Conservation (phyloP, 2,329 filamentous ascomycete genomes). For the Paraphaeosphaeria minitans region DNA sequence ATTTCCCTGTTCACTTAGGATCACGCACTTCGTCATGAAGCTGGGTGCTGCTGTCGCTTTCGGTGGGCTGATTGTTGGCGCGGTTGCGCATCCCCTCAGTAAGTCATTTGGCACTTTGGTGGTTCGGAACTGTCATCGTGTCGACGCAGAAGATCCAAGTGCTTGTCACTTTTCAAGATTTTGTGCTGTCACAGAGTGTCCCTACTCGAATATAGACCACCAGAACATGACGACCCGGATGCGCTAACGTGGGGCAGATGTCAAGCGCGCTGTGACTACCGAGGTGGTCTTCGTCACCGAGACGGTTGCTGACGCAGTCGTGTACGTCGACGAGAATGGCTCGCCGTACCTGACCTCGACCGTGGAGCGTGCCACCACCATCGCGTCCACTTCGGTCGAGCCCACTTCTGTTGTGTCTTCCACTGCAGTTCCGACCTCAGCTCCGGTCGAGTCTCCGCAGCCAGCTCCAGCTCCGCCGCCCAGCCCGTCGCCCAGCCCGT, state of each 20-base stretch:
- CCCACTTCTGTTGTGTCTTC: slow-evolving; percentile 15
- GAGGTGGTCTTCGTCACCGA: slow-evolving; percentile 40
- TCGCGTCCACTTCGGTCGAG: slow-evolving; percentile 18
- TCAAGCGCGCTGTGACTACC: slow-evolving; percentile 40
- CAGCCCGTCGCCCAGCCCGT: slow-evolving; percentile 7
- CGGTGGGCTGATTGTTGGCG: slow-evolving; percentile 49
- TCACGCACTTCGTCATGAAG: slow-evolving; percentile 51
- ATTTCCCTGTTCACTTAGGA: slow-evolving; percentile 16
- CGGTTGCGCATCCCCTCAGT: slow-evolving; percentile 51
- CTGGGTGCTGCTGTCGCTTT: slow-evolving; percentile 37
- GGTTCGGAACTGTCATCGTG: not conserved
- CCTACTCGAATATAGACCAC: not conserved
- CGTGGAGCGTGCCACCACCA: slow-evolving; percentile 14
- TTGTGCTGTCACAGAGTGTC: no score
- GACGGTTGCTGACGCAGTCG: slow-evolving; percentile 34
- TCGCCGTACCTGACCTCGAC: slow-evolving; percentile 33
- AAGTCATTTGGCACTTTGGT: slow-evolving; percentile 14
- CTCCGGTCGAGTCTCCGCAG: slow-evolving; percentile 11
- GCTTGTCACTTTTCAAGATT: not conserved
- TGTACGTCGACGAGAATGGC: slow-evolving; percentile 42
- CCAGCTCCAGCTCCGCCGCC: slow-evolving; percentile 11
- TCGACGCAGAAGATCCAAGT: not conserved
- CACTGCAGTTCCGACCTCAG: slow-evolving; percentile 9
- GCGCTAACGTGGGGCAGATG: slow-evolving; percentile 9
- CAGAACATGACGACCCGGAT: not conserved